phyloP scores from a whole-genome alignment of 1,284 basidiomycete species.

The Ustilago nuda region DNA sequence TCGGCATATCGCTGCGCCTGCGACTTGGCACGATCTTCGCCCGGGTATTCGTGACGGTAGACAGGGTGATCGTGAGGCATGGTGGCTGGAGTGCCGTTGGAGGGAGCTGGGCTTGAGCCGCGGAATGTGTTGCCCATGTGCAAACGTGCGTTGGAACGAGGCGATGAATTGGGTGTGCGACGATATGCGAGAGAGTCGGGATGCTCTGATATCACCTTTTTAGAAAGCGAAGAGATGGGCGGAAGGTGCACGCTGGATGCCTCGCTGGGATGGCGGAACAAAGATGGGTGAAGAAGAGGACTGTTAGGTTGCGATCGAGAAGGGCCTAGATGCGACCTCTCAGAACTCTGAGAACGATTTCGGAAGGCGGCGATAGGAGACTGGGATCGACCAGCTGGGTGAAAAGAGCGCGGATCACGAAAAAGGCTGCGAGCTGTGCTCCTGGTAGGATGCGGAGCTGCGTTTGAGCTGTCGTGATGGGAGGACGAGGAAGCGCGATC shows the following conservation, averaged over 20 bases:
- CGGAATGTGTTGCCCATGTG: conserved; percentile 52
- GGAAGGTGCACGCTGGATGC: conserved; percentile 36
- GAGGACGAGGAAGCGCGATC: conserved; percentile 28
- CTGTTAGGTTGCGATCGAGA: conserved; percentile 51
- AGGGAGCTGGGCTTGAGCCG: conserved; percentile 44
- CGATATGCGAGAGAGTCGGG: conserved; percentile 33
- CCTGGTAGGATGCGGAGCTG: conserved; percentile 19
- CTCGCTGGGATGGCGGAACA: conserved; percentile 38
- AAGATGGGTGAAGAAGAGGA: conserved; percentile 36
- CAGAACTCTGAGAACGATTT: conserved; percentile 47
- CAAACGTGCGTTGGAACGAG: conserved; percentile 27
- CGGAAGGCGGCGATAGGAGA: conserved; percentile 46
- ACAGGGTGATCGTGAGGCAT: conserved; percentile 40
- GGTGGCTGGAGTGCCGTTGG: conserved; percentile 35
- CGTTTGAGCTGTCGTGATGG: conserved; percentile 23
- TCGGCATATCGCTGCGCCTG: conserved; percentile 34
- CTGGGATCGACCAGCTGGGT: conserved; percentile 44
- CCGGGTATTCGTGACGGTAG: conserved; percentile 34
- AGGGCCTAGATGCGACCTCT: conserved; percentile 37
- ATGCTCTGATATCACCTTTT: conserved; percentile 37
- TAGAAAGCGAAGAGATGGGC: conserved; percentile 46
- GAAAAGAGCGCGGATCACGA: conserved; percentile 42
- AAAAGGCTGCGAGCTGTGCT: conserved; percentile 52
- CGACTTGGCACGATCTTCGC: conserved; percentile 33
- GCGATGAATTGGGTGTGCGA: conserved; percentile 42